Conservation (phyloP, 208 protist species). For the Leishmania martiniquensis region DNA sequence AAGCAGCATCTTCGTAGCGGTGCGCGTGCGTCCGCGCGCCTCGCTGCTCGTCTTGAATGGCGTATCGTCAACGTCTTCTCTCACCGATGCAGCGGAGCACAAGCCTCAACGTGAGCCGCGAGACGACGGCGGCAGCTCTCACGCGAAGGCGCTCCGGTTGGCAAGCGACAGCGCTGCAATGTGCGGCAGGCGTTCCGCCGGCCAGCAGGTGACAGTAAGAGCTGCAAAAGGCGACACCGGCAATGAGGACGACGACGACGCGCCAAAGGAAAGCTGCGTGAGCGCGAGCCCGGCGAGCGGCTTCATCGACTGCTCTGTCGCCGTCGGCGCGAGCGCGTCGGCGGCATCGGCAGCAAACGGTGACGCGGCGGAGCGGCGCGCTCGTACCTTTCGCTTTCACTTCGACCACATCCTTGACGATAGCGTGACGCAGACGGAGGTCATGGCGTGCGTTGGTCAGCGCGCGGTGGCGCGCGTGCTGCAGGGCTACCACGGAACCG, state of each 20-base stretch:
- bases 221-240: neutral
- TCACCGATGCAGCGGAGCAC: neutral
- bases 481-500: constrained; percentile 78
- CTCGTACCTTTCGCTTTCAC: constrained; percentile 37
- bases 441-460: constrained; percentile 68
- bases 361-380: neutral
- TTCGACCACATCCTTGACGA: constrained; percentile 81
- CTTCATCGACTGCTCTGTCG: constrained; percentile 37
- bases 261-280: constrained; percentile 23
- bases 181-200: neutral
- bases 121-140: neutral
- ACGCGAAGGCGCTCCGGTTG: neutral
- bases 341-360: neutral
- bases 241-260: neutral
- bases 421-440: constrained; percentile 49
- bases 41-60: neutral
- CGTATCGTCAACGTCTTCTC: neutral
- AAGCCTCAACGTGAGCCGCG: neutral
- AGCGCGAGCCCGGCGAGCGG: constrained; percentile 9
- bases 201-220: neutral
- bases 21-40: constrained; percentile 52
- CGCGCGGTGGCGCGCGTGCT: constrained; percentile 64
- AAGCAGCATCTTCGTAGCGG: constrained; percentile 34
- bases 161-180: neutral
- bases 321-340: neutral